phyloP scores from a whole-genome alignment of 257 asterid genomes.

The Henckelia pumila region DNA sequence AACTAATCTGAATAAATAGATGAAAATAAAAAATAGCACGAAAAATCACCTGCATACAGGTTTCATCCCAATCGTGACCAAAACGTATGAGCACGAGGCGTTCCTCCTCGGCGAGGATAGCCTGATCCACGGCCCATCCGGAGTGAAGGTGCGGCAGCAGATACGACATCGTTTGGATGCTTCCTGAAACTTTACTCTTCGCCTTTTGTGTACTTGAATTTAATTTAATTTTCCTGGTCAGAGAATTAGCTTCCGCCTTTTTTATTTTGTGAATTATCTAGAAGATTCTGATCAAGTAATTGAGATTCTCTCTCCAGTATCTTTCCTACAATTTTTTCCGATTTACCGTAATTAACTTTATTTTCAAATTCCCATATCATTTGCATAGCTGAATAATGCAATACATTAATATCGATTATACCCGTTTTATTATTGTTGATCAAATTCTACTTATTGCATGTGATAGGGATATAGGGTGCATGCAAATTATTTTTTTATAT shows the following conservation, averaged over 20 bases:
- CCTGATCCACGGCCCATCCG: slow-evolving; percentile 97
- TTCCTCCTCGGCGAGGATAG: slow-evolving; percentile 92
- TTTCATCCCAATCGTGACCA: slow-evolving; percentile 96
- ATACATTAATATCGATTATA: too few species aligned
- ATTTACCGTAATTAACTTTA: too few species aligned
- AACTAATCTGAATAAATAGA: background rate
- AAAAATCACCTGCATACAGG: slow-evolving; percentile 82
- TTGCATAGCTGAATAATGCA: too few species aligned
- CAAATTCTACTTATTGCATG: too few species aligned
- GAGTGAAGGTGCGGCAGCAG: slow-evolving; percentile 88
- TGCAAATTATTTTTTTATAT: too few species aligned
- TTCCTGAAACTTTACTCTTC: background rate
- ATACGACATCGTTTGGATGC: slow-evolving; percentile 59
- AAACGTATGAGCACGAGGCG: slow-evolving; percentile 92
- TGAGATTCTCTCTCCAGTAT: background rate
- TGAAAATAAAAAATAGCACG: background rate
- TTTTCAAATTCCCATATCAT: too few species aligned
- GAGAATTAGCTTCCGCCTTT: too few species aligned
- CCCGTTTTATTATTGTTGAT: too few species aligned
- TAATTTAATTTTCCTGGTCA: background rate
- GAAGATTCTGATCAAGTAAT: background rate
- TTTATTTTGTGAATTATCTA: too few species aligned
- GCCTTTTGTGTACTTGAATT: background rate
- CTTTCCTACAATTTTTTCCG: background rate
- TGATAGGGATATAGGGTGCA: too few species aligned